Evolutionary conservation across 305 asterid genomes (phyloP).

Genomic region (Solanum hybrid): DNA sequence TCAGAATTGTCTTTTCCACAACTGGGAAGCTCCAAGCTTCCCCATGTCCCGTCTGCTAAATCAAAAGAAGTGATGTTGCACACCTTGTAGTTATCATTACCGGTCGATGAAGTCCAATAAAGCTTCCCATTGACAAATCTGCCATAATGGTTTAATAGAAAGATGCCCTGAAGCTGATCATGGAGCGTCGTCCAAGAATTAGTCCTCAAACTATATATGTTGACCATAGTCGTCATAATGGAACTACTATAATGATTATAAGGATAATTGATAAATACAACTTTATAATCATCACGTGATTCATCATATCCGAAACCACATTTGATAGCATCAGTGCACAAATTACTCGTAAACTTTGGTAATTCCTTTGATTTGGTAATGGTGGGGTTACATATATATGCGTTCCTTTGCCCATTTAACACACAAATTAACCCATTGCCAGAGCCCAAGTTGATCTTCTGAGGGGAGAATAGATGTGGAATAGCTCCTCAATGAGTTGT

Average conservation of each 20-base stretch:
- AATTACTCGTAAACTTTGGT: not conserved
- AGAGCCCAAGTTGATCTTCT: not conserved
- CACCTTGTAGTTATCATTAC: not conserved
- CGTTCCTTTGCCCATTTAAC: not conserved
- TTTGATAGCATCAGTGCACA: not conserved
- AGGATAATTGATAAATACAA: not conserved
- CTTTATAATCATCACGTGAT: slow-evolving; percentile 1
- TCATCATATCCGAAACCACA: slow-evolving; percentile 10
- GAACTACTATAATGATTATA: not conserved
- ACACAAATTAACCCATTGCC: not conserved
- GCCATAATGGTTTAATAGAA: not conserved
- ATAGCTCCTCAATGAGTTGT: not conserved
- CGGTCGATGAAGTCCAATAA: not conserved
- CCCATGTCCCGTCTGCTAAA: not conserved
- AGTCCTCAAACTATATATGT: not conserved
- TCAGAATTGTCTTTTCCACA: not conserved
- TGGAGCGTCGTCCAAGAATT: not conserved
- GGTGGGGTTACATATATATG: not conserved
- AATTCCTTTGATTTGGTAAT: not conserved
- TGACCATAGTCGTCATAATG: not conserved
- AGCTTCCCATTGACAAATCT: not conserved
- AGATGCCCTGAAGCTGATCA: not conserved
- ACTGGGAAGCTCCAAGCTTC: not conserved
- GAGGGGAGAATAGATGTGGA: not conserved
- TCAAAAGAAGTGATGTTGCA: not conserved